These are phyloP conservation scores for Curvularia lunata DNA, from an alignment of 2,329 filamentous ascomycete species.

Conservation along the genomic window DNA sequence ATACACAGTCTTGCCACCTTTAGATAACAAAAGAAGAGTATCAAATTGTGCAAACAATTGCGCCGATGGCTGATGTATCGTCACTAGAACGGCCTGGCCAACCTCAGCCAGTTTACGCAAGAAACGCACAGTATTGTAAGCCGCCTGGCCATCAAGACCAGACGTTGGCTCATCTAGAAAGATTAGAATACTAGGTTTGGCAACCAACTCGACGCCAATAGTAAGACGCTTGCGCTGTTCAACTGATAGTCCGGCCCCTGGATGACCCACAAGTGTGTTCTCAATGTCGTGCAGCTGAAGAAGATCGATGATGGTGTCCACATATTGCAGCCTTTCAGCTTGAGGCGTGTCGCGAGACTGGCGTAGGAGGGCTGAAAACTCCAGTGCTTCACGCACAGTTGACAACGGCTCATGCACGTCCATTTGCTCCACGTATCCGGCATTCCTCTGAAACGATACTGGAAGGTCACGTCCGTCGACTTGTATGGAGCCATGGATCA, in stretches of 20 bases:
- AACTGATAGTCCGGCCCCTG: slow-evolving; percentile 30
- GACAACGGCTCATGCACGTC: slow-evolving; percentile 64
- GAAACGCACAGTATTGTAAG: slow-evolving; percentile 83
- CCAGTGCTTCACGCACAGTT: slow-evolving; percentile 66
- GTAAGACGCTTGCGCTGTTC: slow-evolving; percentile 69
- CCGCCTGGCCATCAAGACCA: slow-evolving; percentile 79
- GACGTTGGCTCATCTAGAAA: slow-evolving; percentile 70
- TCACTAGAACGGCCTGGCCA: slow-evolving; percentile 82
- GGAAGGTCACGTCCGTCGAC: slow-evolving; percentile 75
- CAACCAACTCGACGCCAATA: slow-evolving; percentile 57
- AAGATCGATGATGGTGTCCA: slow-evolving; percentile 64
- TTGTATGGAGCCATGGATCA: slow-evolving; percentile 80
- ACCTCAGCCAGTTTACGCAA: slow-evolving; percentile 83
- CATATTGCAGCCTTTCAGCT: slow-evolving; percentile 64
- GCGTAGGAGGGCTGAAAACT: slow-evolving; percentile 65
- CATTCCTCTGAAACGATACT: slow-evolving; percentile 82
- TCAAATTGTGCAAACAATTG: slow-evolving; percentile 90
- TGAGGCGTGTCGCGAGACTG: slow-evolving; percentile 60
- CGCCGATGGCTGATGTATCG: slow-evolving; percentile 91
- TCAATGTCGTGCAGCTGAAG: slow-evolving; percentile 65
- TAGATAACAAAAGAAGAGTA: slow-evolving; percentile 73
- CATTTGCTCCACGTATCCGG: slow-evolving; percentile 59
- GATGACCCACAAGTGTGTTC: slow-evolving; percentile 57
- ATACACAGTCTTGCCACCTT: slow-evolving; percentile 76
- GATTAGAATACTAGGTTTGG: slow-evolving; percentile 24